Base-by-base conservation (phyloP, 352 stramenopile genomes). In the Phytophthora melonis region DNA sequence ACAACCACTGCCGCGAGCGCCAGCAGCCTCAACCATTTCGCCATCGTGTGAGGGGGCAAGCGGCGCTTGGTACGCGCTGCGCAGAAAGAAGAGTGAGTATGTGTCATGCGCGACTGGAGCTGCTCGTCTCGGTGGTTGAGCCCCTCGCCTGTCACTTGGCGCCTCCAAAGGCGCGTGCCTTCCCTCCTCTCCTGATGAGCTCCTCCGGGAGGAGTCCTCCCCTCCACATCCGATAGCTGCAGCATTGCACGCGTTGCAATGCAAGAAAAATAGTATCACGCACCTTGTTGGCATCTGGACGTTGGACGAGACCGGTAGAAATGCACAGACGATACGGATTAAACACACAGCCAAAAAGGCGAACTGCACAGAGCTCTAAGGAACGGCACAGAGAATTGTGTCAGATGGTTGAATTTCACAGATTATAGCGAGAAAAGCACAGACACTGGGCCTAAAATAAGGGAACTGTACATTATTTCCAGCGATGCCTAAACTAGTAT, bases 51-150 rank as follows among this genome's bases (percentile, higher is more conserved):
- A 32, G 27, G 27, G 27, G 27, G 8, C 9, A 39, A 16, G 9
- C 14, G 53, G 11, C n/a, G 53, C 21, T 69, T 64, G 67, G 30
- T 13, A 7, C 57, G 27, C 21, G 45, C 14, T 39, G 30, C 3
- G 69, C 30, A 72, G n/a, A 76, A 72, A 53, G 32, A 36, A 72
- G 39, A 76, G 72, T 76, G 68, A 47, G 14, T 18, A 1, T 43
- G 34, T 10, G 13, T 43, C 27, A 66, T 43, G 52, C 30, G 68
- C 66, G 66, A 74, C 59, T 74, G 66, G 66, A 30, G 49, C 25
- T 63, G 59, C 57, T 10, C 27, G 30, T 74, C 53, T 69, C 59
- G 58, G 52, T 69, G 58, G 58, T 72, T 67, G 58, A 68, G 54
- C 49, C 32, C n/a, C 18, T 25, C 59, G 63, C 52, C 63, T 72